Conservation (phyloP, 805 yeast species). For the Nakazawaea ambrosiae region DNA sequence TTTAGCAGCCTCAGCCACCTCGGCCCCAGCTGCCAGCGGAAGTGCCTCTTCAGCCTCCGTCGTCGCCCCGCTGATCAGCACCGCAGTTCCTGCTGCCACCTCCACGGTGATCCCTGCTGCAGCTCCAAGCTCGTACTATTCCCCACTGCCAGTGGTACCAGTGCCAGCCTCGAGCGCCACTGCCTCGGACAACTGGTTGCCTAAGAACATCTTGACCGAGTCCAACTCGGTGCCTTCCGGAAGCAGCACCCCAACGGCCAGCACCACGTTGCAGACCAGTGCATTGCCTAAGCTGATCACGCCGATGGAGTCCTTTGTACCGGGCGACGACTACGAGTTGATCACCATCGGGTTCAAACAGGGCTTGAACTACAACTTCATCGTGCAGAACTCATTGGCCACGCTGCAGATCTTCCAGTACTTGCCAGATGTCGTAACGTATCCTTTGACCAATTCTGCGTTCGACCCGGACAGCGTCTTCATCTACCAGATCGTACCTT, state of each 20-base stretch:
- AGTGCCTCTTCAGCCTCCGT: not conserved
- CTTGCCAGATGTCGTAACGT: conserved; percentile 65
- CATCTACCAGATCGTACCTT: conserved; percentile 72
- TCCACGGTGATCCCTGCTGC: not conserved
- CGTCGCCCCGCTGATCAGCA: conserved; percentile 6
- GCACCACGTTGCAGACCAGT: conserved; percentile 31
- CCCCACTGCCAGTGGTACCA: not conserved
- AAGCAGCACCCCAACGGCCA: conserved; percentile 17
- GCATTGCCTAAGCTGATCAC: conserved; percentile 74
- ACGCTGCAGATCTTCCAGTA: conserved; percentile 83
- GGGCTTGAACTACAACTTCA: conserved; percentile 78
- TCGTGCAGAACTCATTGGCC: conserved; percentile 62
- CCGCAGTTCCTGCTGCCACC: conserved; percentile 4
- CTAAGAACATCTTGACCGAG: conserved; percentile 32
- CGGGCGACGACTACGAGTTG: conserved; percentile 41
- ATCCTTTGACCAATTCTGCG: conserved; percentile 41
- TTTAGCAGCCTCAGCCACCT: not conserved
- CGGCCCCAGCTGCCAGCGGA: not conserved
- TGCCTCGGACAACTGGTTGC: conserved; percentile 33
- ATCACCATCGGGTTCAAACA: conserved; percentile 75
- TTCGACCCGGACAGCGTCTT: conserved; percentile 35
- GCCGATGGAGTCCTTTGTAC: conserved; percentile 40
- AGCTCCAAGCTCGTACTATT: not conserved
- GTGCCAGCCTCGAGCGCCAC: conserved; percentile 12
- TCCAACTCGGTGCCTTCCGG: conserved; percentile 18